Evolutionary conservation across 345 rosid genomes (phyloP).

Genomic region (Pugionium dolabratum): DNA sequence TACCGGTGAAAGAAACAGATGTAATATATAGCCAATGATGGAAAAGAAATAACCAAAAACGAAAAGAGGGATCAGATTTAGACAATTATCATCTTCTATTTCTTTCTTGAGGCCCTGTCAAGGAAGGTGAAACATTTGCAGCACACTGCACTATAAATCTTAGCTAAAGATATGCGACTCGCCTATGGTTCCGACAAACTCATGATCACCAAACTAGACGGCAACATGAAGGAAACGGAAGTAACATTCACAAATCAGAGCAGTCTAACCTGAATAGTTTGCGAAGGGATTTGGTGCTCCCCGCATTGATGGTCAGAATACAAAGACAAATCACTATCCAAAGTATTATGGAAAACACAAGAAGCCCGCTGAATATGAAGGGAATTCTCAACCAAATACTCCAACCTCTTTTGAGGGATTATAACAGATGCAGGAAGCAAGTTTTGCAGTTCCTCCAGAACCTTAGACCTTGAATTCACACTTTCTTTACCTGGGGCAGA

Average conservation of each 20-base stretch:
- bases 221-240: conserved; percentile 2
- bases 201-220: conserved; percentile 17
- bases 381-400: conserved; percentile 53
- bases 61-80: conserved; percentile 19
- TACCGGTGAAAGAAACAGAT: conserved; percentile 1
- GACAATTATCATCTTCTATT: conserved; percentile 23
- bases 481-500: background rate
- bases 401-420: conserved; percentile 55
- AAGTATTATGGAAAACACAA: conserved; percentile 49
- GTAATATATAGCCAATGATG: conserved; percentile 27
- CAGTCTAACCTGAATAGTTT: conserved; percentile 52
- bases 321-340: conserved; percentile 52
- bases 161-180: conserved; percentile 8
- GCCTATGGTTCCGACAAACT: conserved; percentile 14
- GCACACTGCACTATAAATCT: background rate
- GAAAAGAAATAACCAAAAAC: conserved; percentile 17
- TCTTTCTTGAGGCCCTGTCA: conserved; percentile 12
- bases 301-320: conserved; percentile 50
- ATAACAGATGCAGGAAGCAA: conserved; percentile 47
- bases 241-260: conserved; percentile 2
- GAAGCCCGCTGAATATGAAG: conserved; percentile 41
- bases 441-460: conserved; percentile 47
- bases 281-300: conserved; percentile 49
- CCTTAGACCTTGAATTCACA: conserved; percentile 11
- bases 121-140: conserved; percentile 1